phyloP scores from a whole-genome alignment of 2,329 filamentous ascomycete genomes.

The Paramyrothecium sp. region DNA sequence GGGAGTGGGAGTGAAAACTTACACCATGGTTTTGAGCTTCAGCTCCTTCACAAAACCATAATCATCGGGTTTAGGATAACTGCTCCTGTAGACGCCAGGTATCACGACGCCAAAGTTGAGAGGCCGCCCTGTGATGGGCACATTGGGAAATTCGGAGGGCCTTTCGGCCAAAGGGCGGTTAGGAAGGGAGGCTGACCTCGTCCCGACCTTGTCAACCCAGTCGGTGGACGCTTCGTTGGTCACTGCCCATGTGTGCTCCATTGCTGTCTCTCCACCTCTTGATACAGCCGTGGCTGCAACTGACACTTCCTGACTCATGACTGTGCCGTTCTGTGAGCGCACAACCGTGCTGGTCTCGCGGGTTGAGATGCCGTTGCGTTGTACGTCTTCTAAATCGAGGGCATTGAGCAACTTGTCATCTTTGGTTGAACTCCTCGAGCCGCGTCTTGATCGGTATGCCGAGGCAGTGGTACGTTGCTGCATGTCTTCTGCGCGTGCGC shows the following conservation, averaged over 20 bases:
- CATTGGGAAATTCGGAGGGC: not conserved
- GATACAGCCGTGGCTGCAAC: conserved; percentile 8
- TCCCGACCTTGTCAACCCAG: not conserved
- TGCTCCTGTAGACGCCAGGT: conserved; percentile 76
- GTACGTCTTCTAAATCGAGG: not conserved
- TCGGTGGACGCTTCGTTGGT: not conserved
- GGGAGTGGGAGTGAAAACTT: conserved; percentile 29
- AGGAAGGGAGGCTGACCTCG: conserved; percentile 5
- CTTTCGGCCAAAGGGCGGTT: not conserved
- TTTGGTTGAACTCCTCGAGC: not conserved
- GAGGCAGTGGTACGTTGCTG: not conserved
- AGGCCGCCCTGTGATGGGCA: conserved; percentile 36
- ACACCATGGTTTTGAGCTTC: conserved; percentile 78
- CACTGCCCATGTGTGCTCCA: not conserved
- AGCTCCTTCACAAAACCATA: conserved; percentile 67
- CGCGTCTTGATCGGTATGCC: not conserved
- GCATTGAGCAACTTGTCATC: not conserved
- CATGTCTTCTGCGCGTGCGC: not conserved
- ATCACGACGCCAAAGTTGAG: conserved; percentile 76
- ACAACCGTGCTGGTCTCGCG: conserved; percentile 13
- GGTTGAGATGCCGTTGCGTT: not conserved
- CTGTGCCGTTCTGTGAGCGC: conserved; percentile 13
- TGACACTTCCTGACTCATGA: conserved; percentile 11
- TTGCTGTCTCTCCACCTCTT: conserved; percentile 2
- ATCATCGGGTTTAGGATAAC: conserved; percentile 72